These are phyloP conservation scores for Mucor plumbeus DNA, from an alignment of 371 early-diverging fungal species.

Conservation along the genomic window DNA sequence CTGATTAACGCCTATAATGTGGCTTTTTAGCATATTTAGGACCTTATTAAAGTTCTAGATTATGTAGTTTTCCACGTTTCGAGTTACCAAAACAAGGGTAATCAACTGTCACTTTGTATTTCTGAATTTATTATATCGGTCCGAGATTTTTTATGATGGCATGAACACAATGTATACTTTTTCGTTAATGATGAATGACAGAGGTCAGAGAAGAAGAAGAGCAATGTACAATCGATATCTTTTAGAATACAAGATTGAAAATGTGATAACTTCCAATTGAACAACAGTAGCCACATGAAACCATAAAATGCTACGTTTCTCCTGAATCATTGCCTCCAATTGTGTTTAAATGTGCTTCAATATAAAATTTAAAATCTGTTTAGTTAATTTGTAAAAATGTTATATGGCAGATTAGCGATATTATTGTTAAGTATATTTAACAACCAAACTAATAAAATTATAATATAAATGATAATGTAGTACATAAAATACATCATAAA, in stretches of 20 bases:
- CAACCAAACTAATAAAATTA: not conserved
- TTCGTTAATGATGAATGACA: not conserved
- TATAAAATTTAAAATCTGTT: not conserved
- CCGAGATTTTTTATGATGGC: not conserved
- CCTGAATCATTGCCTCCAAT: not conserved
- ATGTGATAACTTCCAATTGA: not conserved
- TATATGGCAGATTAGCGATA: not conserved
- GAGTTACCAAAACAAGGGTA: not conserved
- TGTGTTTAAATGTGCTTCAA: not conserved
- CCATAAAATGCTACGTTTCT: not conserved
- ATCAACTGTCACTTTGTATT: not conserved
- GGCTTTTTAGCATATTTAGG: not conserved
- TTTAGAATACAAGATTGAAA: not conserved
- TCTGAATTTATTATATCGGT: not conserved
- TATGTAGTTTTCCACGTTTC: not conserved
- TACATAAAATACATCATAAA: not conserved
- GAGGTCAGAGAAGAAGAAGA: not conserved
- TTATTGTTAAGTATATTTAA: no score
- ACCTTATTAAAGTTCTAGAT: not conserved
- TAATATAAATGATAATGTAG: not conserved
- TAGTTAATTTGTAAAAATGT: not conserved
- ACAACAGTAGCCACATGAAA: not conserved
- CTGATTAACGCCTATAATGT: not conserved
- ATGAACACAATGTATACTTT: not conserved
- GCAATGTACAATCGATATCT: not conserved